A percentile compares a stretch with the other conserved stretches of the same genome.
phyloP scores from a whole-genome alignment of 768 basidiomycete genomes.

The Scleroderma citrinum region DNA sequence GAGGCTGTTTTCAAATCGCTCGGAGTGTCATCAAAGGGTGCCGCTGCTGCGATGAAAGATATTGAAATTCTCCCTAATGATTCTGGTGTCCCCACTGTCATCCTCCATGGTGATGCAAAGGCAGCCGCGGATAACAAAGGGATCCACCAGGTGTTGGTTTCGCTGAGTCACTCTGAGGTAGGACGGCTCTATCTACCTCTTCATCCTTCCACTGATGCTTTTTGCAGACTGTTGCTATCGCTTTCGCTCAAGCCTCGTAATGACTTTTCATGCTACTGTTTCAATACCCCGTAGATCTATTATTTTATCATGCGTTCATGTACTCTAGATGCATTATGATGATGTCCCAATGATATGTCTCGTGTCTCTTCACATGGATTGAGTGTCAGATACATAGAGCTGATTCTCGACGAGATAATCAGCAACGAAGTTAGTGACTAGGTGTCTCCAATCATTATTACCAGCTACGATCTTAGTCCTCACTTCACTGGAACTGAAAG shows the following conservation, averaged over 20 bases:
- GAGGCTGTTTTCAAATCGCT: slow-evolving; percentile 97
- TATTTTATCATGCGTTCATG: background rate
- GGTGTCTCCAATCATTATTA: slow-evolving; percentile 36
- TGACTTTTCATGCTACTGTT: slow-evolving; percentile 5
- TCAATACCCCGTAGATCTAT: background rate
- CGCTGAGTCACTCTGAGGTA: slow-evolving; percentile 91
- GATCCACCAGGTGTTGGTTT: slow-evolving; percentile 71
- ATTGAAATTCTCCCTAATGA: slow-evolving; percentile 87
- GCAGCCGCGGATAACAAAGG: slow-evolving; percentile 65
- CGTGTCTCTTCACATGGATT: background rate
- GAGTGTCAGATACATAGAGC: slow-evolving; percentile 34
- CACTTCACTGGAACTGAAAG: slow-evolving; percentile 67
- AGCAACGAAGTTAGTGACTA: slow-evolving; percentile 43
- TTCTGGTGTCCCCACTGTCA: slow-evolving; percentile 74
- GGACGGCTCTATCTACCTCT: slow-evolving; percentile 22
- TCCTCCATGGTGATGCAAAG: slow-evolving; percentile 75
- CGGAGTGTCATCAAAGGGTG: slow-evolving; percentile 84
- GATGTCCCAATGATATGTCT: slow-evolving; percentile 8
- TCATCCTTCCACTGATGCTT: slow-evolving; percentile 13
- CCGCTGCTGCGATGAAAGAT: slow-evolving; percentile 92
- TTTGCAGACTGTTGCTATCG: slow-evolving; percentile 71
- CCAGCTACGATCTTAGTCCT: slow-evolving; percentile 29
- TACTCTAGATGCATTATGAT: slow-evolving; percentile 5
- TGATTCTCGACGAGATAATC: slow-evolving; percentile 45
- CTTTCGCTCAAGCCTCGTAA: slow-evolving; percentile 72